phyloP scores from a whole-genome alignment of 352 stramenopile genomes.

The Pythium monospermum region DNA sequence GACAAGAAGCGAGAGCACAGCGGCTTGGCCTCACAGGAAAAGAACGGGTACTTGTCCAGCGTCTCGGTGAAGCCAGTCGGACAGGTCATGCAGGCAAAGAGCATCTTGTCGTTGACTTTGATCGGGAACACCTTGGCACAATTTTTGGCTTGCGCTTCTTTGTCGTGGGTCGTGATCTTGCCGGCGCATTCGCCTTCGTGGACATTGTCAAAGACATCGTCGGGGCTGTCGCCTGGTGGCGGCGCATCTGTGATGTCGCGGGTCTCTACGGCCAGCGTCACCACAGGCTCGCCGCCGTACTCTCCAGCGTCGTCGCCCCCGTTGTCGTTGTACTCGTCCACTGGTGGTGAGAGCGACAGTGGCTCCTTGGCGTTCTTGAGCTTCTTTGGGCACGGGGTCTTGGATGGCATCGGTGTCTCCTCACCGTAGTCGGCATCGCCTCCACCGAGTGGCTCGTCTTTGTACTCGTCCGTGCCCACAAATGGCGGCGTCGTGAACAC shows the following conservation, averaged over 20 bases:
- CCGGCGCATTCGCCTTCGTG: not conserved
- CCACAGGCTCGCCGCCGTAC: too few species aligned
- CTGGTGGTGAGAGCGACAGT: not conserved
- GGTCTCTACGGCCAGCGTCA: too few species aligned
- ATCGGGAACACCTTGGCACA: constrained; percentile 3
- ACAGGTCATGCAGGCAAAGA: not conserved
- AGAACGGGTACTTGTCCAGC: not conserved
- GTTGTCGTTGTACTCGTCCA: not conserved
- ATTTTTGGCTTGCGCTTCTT: not conserved
- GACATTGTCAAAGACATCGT: not conserved
- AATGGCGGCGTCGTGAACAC: too few species aligned
- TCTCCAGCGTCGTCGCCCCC: too few species aligned
- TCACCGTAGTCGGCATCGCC: not conserved
- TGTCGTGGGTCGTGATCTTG: constrained; percentile 3
- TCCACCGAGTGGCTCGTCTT: too few species aligned
- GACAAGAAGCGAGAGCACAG: constrained; percentile 4
- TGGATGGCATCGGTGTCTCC: not conserved
- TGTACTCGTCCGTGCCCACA: too few species aligned
- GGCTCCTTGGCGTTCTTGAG: not conserved
- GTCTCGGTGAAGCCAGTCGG: not conserved
- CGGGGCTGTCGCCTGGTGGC: not conserved
- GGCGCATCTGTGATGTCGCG: too few species aligned
- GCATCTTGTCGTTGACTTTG: not conserved
- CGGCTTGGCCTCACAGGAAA: not conserved
- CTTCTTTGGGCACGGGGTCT: constrained; percentile 6